Percentiles rank a stretch among this genome's conserved stretches.
Evolutionary conservation across 768 basidiomycete genomes (phyloP).

Genomic region (Steccherinum ochraceum): DNA sequence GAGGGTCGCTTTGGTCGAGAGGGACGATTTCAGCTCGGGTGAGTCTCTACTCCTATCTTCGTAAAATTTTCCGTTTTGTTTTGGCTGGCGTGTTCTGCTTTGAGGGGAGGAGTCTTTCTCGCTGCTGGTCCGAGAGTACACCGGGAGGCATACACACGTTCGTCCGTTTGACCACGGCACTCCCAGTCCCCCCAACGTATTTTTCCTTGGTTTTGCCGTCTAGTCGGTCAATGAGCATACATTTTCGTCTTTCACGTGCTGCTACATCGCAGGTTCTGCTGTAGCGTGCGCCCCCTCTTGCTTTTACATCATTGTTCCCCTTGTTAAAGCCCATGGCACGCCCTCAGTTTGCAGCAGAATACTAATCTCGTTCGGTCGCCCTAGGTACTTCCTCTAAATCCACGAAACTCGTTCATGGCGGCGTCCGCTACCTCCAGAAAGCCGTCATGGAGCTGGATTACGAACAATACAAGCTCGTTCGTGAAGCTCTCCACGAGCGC

Average conservation of each 20-base stretch:
- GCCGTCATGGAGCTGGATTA: constrained; percentile 94
- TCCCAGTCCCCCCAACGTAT: too few relatives aligned
- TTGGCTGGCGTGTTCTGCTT: not conserved
- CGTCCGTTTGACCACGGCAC: too few relatives aligned
- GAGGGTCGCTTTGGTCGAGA: constrained; percentile 88
- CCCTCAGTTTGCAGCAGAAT: too few relatives aligned
- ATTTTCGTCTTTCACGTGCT: too few relatives aligned
- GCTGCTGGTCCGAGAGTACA: not conserved
- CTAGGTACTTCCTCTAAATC: constrained; percentile 93
- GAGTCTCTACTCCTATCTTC: constrained; percentile 2
- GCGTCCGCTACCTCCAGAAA: constrained; percentile 96
- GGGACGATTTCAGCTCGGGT: constrained; percentile 91
- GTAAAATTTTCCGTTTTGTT: not conserved
- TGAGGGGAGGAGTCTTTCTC: too few relatives aligned
- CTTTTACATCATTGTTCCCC: too few relatives aligned
- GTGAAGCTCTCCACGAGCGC: constrained; percentile 91
- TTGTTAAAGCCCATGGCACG: too few relatives aligned
- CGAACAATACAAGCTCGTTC: constrained; percentile 93
- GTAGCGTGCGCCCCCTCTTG: too few relatives aligned
- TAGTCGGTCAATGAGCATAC: too few relatives aligned
- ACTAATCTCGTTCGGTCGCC: not conserved
- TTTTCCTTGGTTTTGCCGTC: too few relatives aligned
- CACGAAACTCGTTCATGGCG: constrained; percentile 97
- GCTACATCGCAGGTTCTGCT: too few relatives aligned
- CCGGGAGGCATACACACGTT: too few relatives aligned